These are phyloP conservation scores for Coix lacrymajobi DNA, from an alignment of 176 grass and related monocot species.

Conservation along the genomic window DNA sequence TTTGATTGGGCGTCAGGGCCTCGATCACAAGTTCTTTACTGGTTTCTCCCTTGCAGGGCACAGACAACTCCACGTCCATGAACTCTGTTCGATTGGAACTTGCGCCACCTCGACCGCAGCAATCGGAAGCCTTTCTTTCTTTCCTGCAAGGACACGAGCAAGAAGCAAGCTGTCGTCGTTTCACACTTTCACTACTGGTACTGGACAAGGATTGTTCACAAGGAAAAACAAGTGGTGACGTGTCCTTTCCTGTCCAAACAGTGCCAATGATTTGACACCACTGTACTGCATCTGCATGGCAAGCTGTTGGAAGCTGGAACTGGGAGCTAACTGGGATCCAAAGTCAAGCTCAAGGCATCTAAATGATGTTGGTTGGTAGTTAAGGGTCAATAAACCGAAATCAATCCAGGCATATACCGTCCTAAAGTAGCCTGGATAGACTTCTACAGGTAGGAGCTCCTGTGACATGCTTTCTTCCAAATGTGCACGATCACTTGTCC, in stretches of 20 bases:
- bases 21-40: not conserved
- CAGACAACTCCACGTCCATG: slow-evolving; percentile 20
- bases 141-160: slow-evolving; percentile 1
- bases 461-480: not conserved
- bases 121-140: slow-evolving; percentile 7
- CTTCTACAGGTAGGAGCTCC: not conserved
- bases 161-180: not conserved
- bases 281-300: not conserved
- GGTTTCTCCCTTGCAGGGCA: not conserved
- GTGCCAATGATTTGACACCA: slow-evolving; percentile 33
- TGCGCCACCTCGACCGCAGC: slow-evolving; percentile 23
- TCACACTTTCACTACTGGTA: not conserved
- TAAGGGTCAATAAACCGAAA: not conserved
- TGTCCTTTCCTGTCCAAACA: slow-evolving; percentile 25
- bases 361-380: not conserved
- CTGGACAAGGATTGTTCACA: not conserved
- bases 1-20: slow-evolving; percentile 1
- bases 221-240: not conserved
- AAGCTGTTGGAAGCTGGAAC: not conserved
- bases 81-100: slow-evolving; percentile 29
- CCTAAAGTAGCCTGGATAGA: not conserved
- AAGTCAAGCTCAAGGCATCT: not conserved
- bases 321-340: not conserved
- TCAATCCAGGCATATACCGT: not conserved
- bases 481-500: no score